Percentiles rank a stretch among this genome's conserved stretches.
Conservation (phyloP, 345 rosid genomes). For the Aquilaria sinensis region DNA sequence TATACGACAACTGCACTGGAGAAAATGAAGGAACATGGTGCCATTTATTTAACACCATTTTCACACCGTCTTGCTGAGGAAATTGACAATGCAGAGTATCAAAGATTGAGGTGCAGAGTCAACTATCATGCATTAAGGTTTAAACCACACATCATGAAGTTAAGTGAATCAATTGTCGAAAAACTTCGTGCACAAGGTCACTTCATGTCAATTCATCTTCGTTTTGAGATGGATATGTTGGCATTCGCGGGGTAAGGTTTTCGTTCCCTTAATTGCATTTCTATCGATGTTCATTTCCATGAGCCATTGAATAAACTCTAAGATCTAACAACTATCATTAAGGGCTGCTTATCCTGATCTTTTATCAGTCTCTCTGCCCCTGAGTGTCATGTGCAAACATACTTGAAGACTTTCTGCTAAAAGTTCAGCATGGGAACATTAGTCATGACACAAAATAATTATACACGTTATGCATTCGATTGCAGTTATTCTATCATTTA, state of each 20-base stretch:
- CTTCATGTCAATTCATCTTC: slow-evolving; percentile 99
- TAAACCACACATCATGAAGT: slow-evolving; percentile 89
- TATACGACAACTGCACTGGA: slow-evolving; percentile 71
- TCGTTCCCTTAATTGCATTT: slow-evolving; percentile 8
- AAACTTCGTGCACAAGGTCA: slow-evolving; percentile 96
- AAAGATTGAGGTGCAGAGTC: slow-evolving; percentile 95
- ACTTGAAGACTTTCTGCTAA: too few species aligned
- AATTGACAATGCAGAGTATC: slow-evolving; percentile 84
- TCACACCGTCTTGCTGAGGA: slow-evolving; percentile 99
- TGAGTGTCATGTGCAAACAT: too few species aligned
- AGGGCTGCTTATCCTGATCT: too few species aligned
- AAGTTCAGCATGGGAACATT: too few species aligned
- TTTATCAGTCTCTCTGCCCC: too few species aligned
- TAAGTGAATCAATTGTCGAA: slow-evolving; percentile 87
- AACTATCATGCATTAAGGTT: slow-evolving; percentile 95
- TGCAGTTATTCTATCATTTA: too few species aligned
- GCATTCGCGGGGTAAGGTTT: slow-evolving; percentile 92
- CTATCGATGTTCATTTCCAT: slow-evolving; percentile 6
- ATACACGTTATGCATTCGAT: too few species aligned
- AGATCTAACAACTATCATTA: too few species aligned
- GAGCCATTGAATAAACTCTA: not conserved
- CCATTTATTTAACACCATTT: slow-evolving; percentile 94
- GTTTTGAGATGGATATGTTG: slow-evolving; percentile 99
- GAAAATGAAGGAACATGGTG: slow-evolving; percentile 92
- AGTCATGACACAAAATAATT: too few species aligned